Evolutionary conservation across 2,329 filamentous ascomycete genomes (phyloP).

Genomic region (Botrytis sinoallii): DNA sequence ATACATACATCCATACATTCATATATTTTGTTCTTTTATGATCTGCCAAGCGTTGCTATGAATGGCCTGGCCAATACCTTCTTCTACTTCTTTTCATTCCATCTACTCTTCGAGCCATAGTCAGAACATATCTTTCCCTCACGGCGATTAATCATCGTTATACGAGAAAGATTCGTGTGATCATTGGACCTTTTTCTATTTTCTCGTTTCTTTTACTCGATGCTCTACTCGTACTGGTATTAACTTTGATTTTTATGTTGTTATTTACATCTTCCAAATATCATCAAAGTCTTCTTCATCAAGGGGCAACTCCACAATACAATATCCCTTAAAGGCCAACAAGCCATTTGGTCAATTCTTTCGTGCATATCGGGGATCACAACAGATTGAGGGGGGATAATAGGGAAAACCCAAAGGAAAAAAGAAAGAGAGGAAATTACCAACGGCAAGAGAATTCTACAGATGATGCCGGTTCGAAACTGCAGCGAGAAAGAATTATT

Average conservation of each 20-base stretch:
- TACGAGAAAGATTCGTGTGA: not conserved
- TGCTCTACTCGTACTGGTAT: not conserved
- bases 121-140: too few species aligned
- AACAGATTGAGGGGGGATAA: not conserved
- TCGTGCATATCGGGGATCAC: slow-evolving; percentile 3
- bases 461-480: slow-evolving; percentile 12
- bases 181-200: not conserved
- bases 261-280: not conserved
- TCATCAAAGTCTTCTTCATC: slow-evolving; percentile 4
- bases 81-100: not conserved
- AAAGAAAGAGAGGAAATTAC: slow-evolving; percentile 7
- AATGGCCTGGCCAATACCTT: not conserved
- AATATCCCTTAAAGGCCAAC: not conserved
- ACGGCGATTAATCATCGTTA: not conserved
- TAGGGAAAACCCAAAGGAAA: not conserved
- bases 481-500: not conserved
- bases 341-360: not conserved
- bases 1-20: not conserved
- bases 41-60: not conserved
- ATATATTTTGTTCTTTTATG: not conserved
- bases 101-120: not conserved
- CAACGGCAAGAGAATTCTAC: slow-evolving; percentile 4
- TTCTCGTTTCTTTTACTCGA: not conserved
- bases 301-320: slow-evolving; percentile 7
- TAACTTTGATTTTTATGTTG: not conserved